Evolutionary conservation across 2,329 filamentous ascomycete species (phyloP), one percentile per base, ranked within the genome.

Genomic region (Trichoderma asperellum): DNA sequence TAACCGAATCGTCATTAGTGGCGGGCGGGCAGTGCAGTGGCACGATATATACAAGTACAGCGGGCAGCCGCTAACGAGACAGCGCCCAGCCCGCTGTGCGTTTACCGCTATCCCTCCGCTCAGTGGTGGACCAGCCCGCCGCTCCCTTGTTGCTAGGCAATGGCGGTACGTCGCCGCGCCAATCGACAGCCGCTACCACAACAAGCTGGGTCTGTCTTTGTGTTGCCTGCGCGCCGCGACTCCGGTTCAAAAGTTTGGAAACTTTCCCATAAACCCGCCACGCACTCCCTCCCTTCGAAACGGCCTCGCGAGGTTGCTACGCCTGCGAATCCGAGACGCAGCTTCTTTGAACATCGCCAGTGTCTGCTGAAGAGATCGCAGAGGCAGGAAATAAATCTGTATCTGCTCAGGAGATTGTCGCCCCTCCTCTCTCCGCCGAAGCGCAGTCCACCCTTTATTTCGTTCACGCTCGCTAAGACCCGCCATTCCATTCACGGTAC

Each of bases 131-230:
- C 11, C 18, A 32, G 40, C 35, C 55, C 47, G 34, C 32, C 18
- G 18, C 40, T 18, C 40, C 53, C 57, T 72, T 72, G 75, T 76
- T 77, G 75, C 75, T 72, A 68, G 72, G 72, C 71, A 73, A 70
- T 66, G 53, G 59, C 47, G 24, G 56, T 49, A 57, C 64, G 64
- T 70, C 70, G 66, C 37, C 2, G 56, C 29, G 56, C 71, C 71
- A 71, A 69, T 70, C 67, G 69, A 67, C 32, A 37, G 63, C 62
- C 27, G 56, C 56, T 43, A 69, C 69, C 66, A 68, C 66, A 72
- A 72, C 69, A 72, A 68, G 32, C 68, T 18, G 18, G 18, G 29
- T 24, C n/a, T 37, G 12, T 7, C 53, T 43, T 16, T 43, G 40
- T n/a, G 8, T 3, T 66, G n/a, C 47, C 47, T 68, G 68, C 63